A percentile compares a stretch with the other conserved stretches of the same genome.
phyloP scores from a whole-genome alignment of 176 grass and related monocot genomes.

The Canna indica region DNA sequence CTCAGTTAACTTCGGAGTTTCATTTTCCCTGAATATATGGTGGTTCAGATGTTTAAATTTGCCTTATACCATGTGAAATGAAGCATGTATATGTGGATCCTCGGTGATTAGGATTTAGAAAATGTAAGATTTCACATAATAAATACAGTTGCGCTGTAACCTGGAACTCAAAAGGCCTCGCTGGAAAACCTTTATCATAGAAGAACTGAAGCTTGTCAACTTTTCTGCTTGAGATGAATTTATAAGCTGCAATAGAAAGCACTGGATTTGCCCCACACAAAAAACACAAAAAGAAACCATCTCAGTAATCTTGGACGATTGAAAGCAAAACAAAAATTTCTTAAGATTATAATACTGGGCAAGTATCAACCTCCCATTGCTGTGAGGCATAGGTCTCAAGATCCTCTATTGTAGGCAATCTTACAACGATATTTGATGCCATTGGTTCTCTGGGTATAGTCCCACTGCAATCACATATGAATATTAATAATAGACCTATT shows the following conservation, averaged over 20 bases:
- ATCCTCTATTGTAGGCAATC: conserved; percentile 66
- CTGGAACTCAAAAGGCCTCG: conserved; percentile 81
- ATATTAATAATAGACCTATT: conserved; percentile 3
- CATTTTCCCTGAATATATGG: conserved; percentile 58
- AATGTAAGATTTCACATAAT: neutral
- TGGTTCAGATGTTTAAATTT: conserved; percentile 16
- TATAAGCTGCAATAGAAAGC: conserved; percentile 92
- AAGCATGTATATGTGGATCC: conserved; percentile 2
- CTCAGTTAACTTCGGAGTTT: conserved; percentile 80
- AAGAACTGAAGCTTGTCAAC: conserved; percentile 57
- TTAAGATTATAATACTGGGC: neutral
- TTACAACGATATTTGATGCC: conserved; percentile 38
- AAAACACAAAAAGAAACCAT: conserved; percentile 1
- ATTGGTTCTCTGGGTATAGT: conserved; percentile 72
- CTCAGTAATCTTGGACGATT: neutral
- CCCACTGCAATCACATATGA: conserved; percentile 42
- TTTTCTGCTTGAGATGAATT: conserved; percentile 87
- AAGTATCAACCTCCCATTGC: conserved; percentile 77
- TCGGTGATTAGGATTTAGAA: neutral
- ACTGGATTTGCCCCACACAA: conserved; percentile 29
- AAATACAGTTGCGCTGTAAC: conserved; percentile 28
- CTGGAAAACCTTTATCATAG: conserved; percentile 87
- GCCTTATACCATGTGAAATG: conserved; percentile 2
- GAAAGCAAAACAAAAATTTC: neutral
- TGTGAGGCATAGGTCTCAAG: conserved; percentile 61